These are phyloP conservation scores for Neurospora crassa DNA, from an alignment of 2,329 filamentous ascomycete species.

Conservation along the genomic window DNA sequence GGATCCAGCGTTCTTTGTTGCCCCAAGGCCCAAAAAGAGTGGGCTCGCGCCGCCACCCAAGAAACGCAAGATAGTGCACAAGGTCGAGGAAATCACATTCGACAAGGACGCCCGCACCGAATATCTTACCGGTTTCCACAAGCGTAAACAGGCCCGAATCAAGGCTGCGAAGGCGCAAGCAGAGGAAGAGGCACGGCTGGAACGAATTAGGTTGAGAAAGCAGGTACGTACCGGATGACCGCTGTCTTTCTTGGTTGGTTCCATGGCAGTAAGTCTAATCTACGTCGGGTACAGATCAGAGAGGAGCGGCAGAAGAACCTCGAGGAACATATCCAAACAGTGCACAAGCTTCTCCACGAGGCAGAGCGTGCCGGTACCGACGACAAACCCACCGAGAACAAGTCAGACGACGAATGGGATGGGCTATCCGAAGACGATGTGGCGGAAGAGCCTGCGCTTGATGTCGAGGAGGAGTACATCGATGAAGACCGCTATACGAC, in stretches of 20 bases:
- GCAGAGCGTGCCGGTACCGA: conserved; percentile 40
- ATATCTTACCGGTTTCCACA: conserved; percentile 92
- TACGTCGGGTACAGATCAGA: conserved; percentile 50
- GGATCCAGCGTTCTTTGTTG: conserved; percentile 37
- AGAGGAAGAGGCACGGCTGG: conserved; percentile 65
- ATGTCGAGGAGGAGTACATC: conserved; percentile 87
- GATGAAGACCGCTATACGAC: conserved; percentile 95
- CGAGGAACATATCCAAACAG: conserved; percentile 68
- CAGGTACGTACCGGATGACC: conserved; percentile 43
- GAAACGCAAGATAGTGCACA: conserved; percentile 51
- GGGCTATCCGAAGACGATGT: conserved; percentile 47
- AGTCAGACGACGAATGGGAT: conserved; percentile 49
- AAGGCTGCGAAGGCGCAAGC: conserved; percentile 80
- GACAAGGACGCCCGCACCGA: conserved; percentile 71
- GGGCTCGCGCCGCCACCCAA: conserved; percentile 51
- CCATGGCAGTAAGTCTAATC: conserved; percentile 4
- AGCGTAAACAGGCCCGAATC: conserved; percentile 78
- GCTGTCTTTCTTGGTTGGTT: background rate
- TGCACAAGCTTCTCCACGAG: conserved; percentile 60
- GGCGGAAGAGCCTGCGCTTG: conserved; percentile 39
- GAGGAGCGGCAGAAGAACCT: conserved; percentile 76
- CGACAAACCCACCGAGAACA: conserved; percentile 27
- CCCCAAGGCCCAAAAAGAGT: conserved; percentile 49
- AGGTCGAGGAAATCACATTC: conserved; percentile 75
- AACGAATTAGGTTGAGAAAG: conserved; percentile 63